Evolutionary conservation across 2,329 filamentous ascomycete genomes (phyloP).

Genomic region (Colletotrichum lentis): DNA sequence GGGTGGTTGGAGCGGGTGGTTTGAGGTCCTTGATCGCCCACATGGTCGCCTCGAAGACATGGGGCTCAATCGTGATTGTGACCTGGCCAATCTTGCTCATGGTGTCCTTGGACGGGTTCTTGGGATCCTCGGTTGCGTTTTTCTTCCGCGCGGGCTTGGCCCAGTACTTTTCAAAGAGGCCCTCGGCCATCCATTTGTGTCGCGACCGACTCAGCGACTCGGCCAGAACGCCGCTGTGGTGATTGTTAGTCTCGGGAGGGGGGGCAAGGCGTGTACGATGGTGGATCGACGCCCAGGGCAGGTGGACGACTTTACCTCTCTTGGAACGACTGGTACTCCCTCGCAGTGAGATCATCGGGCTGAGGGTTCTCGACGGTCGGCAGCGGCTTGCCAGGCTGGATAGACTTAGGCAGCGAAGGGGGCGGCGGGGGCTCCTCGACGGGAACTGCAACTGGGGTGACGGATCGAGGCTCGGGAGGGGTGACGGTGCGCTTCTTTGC

Average conservation of each 20-base stretch:
- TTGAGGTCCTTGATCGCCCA: conserved; percentile 74
- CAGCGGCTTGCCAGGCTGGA: conserved; percentile 72
- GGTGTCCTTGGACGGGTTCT: conserved; percentile 74
- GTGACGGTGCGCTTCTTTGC: conserved; percentile 68
- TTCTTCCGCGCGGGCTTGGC: conserved; percentile 75
- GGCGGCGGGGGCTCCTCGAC: conserved; percentile 49
- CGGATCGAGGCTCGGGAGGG: conserved; percentile 60
- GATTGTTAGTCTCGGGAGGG: conserved; percentile 16
- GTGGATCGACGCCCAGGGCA: not conserved
- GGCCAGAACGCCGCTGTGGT: conserved; percentile 72
- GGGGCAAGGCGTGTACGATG: not conserved
- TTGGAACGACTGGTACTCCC: conserved; percentile 76
- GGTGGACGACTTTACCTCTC: conserved; percentile 64
- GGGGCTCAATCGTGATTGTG: conserved; percentile 79
- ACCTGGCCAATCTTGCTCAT: conserved; percentile 78
- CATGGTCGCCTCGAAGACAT: conserved; percentile 79
- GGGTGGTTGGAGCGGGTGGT: conserved; percentile 45
- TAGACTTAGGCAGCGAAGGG: conserved; percentile 65
- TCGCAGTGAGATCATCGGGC: conserved; percentile 65
- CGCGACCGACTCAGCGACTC: conserved; percentile 79
- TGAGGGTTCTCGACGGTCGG: conserved; percentile 76
- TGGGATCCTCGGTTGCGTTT: conserved; percentile 69
- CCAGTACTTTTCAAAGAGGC: conserved; percentile 81
- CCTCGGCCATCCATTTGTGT: conserved; percentile 74
- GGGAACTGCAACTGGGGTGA: conserved; percentile 55